Conservation (phyloP, 2,329 filamentous ascomycete species). For the Phyllosticta ampelicida region DNA sequence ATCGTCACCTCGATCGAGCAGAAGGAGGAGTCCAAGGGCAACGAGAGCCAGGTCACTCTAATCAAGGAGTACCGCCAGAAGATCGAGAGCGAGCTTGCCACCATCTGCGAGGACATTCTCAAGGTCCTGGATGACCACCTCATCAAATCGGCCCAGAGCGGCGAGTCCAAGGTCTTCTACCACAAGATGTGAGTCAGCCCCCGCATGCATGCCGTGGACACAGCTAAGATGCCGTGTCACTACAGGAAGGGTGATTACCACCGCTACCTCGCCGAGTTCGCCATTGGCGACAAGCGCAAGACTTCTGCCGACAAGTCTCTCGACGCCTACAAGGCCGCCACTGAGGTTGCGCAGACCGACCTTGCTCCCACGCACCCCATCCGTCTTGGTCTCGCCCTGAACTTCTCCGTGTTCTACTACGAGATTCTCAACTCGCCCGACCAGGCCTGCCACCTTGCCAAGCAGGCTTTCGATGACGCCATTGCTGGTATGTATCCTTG, state of each 20-base stretch:
- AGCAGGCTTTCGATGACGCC: constrained; percentile 92
- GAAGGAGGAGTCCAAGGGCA: constrained; percentile 99
- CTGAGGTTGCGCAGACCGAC: constrained; percentile 80
- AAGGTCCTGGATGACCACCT: constrained; percentile 89
- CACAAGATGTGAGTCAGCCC: constrained; percentile 80
- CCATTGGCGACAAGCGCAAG: constrained; percentile 89
- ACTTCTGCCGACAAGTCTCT: constrained; percentile 85
- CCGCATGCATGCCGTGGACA: neutral
- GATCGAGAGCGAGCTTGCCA: constrained; percentile 92
- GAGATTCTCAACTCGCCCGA: constrained; percentile 98
- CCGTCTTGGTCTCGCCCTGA: constrained; percentile 80
- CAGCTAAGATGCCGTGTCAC: constrained; percentile 1
- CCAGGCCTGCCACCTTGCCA: constrained; percentile 94
- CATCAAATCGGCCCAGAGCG: constrained; percentile 85
- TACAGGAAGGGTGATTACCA: constrained; percentile 98
- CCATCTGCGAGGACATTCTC: constrained; percentile 96
- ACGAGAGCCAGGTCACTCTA: constrained; percentile 74
- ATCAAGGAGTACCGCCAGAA: constrained; percentile 99
- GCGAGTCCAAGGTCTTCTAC: constrained; percentile 99
- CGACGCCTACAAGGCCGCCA: constrained; percentile 93
- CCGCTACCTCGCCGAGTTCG: constrained; percentile 97
- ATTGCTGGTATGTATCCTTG: constrained; percentile 39
- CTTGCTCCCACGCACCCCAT: constrained; percentile 88
- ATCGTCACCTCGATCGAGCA: constrained; percentile 98
- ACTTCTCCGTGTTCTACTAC: constrained; percentile 99